Base-by-base conservation (phyloP, 2,329 filamentous ascomycete genomes). In the Leptographium procerum region DNA sequence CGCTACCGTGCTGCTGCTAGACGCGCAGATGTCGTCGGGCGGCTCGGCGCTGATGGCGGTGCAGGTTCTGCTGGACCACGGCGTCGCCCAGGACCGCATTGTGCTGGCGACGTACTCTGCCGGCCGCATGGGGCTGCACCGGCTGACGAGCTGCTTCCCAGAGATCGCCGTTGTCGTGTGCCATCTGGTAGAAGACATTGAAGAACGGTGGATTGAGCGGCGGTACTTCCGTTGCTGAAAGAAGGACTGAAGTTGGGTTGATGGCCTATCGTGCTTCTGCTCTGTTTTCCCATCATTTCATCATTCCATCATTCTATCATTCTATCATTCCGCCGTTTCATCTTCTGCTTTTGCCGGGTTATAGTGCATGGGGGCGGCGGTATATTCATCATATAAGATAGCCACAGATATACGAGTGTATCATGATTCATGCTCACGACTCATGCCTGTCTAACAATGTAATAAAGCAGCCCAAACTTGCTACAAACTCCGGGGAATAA, bases 31-130 rank as follows among this genome's bases (percentile, higher is more conserved):
- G 88, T 90, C 89, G 29, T 91, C 87, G 61, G 94, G 94, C 50
- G 92, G 91, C 40, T 82, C 84, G 19, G 83, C 83, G 1, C 75
- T 99, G 59, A 99, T 99, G 94, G 91, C 94, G 1, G 91, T 97
- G 48, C 88, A 94, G 67, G 89, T 97, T n/a, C 76, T 99, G 57
- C 84, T 96, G 19, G 94, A 99, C 70, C 91, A 97, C 68, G 94
- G 94, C 13, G 91, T 97, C 8, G 75, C 83, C 7, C 86, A 94
- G 68, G 82, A 89, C 52, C 86, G 80, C 63, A 96, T 99, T 63
- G 89, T 96, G 36, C 86, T 97, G 69, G 91, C 95, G 45, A 96
- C 92, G 4, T 96, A 95, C 69, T 87, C 90, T 63, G 92, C 91
- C 4, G 92, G 92, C 10, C 85, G 85, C 63, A 83, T 89, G 65